Conservation (phyloP, 495 filamentous ascomycete genomes). For the Penicillium argentinense region DNA sequence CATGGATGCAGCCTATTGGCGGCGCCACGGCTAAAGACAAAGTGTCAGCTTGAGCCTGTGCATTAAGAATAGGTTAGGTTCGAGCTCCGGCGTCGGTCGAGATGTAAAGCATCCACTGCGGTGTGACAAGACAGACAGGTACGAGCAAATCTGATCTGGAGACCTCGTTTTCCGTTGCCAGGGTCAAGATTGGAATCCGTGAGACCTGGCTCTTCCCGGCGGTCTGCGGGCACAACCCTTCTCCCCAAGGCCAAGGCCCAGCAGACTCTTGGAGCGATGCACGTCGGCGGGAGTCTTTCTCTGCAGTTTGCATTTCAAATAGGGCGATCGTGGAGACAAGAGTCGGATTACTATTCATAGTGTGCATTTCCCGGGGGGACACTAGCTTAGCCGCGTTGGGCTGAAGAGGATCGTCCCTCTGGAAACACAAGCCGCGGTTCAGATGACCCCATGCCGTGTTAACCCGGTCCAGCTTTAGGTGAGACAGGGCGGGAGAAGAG, state of each 20-base stretch:
- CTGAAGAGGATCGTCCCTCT: not conserved
- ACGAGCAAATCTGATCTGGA: constrained; percentile 19
- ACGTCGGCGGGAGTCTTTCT: too few species aligned
- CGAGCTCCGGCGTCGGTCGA: constrained; percentile 17
- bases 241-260: too few species aligned
- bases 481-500: constrained; percentile 11
- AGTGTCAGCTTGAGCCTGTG: constrained; percentile 13
- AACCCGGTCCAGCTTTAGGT: constrained; percentile 12
- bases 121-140: constrained; percentile 28
- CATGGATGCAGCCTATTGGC: constrained; percentile 3
- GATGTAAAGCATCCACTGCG: constrained; percentile 20
- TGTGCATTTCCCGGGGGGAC: not conserved
- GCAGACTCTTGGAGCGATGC: too few species aligned
- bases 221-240: too few species aligned
- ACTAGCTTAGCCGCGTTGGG: constrained; percentile 22
- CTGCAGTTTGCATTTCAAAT: constrained; percentile 9
- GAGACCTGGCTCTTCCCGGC: constrained; percentile 12
- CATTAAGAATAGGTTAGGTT: constrained; percentile 12
- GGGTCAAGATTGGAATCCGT: constrained; percentile 19
- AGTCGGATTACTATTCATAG: not conserved
- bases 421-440: constrained; percentile 12
- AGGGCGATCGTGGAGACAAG: not conserved
- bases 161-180: constrained; percentile 11
- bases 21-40: constrained; percentile 2
- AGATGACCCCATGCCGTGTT: constrained; percentile 26